Evolutionary conservation across 257 asterid genomes (phyloP).

Genomic region (Haberlea rhodopensis): DNA sequence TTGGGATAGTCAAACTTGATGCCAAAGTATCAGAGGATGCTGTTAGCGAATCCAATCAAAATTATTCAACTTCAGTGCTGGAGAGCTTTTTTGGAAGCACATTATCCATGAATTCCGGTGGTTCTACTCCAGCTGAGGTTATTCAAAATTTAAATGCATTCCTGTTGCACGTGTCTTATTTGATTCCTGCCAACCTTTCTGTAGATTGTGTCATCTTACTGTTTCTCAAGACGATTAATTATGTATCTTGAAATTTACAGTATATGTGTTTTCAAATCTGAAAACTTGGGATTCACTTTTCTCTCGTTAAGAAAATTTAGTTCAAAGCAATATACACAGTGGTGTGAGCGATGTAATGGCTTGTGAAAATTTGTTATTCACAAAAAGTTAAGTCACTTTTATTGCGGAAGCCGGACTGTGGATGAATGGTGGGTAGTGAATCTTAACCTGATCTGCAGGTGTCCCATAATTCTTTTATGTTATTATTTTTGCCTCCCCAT

Average conservation of each 20-base stretch:
- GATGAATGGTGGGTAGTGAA: not conserved
- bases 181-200: constrained; percentile 7
- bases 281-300: not conserved
- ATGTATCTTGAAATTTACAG: no score
- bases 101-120: constrained; percentile 36
- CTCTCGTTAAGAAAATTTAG: not conserved
- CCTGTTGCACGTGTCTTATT: constrained; percentile 13
- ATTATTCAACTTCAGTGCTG: constrained; percentile 47
- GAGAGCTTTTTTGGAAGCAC: constrained; percentile 64
- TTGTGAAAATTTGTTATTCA: not conserved
- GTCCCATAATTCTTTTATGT: not conserved
- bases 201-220: not conserved
- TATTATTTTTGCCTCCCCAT: no score
- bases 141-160: constrained; percentile 14
- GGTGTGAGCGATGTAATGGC: not conserved
- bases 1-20: constrained; percentile 33
- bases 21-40: constrained; percentile 35
- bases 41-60: constrained; percentile 39
- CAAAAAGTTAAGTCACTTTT: not conserved
- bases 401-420: not conserved
- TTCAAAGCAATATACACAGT: not conserved
- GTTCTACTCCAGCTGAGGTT: constrained; percentile 50
- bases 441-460: not conserved
- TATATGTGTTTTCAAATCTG: not conserved
- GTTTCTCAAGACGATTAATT: no score